Percentiles rank a stretch among this genome's conserved stretches.
phyloP scores from a whole-genome alignment of 1,139 yeast genomes.

The Sugiyamaella paludigena region DNA sequence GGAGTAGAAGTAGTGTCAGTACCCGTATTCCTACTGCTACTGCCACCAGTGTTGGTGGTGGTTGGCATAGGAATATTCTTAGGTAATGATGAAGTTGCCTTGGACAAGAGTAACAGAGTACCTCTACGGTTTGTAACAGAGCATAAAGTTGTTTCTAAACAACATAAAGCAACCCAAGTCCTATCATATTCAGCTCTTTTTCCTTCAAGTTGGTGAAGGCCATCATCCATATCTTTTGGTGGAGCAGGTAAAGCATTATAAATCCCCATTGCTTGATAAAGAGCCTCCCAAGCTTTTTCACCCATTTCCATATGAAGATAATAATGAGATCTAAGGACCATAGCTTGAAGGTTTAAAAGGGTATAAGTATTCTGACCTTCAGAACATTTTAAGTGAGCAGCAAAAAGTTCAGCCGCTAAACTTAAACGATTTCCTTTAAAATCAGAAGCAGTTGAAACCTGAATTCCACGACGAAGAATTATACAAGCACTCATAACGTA shows the following conservation, averaged over 20 bases:
- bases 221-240: neutral
- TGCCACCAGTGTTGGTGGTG: too few relatives aligned
- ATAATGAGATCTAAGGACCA: constrained; percentile 12
- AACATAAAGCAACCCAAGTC: constrained; percentile 6
- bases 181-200: neutral
- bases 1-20: too few relatives aligned
- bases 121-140: constrained; percentile 5
- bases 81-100: neutral
- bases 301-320: constrained; percentile 7
- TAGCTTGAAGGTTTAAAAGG: constrained; percentile 7
- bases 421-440: constrained; percentile 7
- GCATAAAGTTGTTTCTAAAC: constrained; percentile 4
- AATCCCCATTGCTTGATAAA: constrained; percentile 8
- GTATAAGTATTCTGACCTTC: constrained; percentile 1
- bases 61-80: too few relatives aligned
- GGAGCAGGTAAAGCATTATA: constrained; percentile 3
- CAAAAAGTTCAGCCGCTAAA: constrained; percentile 10
- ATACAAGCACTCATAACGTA: constrained; percentile 14
- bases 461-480: constrained; percentile 10
- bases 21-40: too few relatives aligned
- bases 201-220: neutral
- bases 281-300: constrained; percentile 9
- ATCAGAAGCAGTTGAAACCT: constrained; percentile 3
- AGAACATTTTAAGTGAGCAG: constrained; percentile 9
- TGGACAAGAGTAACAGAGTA: constrained; percentile 1